Conservation (phyloP, 2,329 filamentous ascomycete genomes). For the Ambrosiella beaveri region DNA sequence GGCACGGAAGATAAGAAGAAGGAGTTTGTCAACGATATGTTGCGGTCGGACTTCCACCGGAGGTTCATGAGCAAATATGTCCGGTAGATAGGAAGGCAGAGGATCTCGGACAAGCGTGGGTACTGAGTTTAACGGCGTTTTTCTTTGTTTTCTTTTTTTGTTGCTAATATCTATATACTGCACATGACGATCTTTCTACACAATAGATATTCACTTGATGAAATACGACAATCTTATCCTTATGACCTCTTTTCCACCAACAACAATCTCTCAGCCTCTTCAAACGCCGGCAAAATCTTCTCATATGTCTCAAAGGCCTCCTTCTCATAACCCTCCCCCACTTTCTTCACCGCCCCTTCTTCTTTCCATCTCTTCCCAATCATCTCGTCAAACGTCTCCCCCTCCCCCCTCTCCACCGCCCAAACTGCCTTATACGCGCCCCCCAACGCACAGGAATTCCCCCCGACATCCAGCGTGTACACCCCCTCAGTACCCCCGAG, state of each 20-base stretch:
- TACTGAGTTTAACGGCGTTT: slow-evolving; percentile 8
- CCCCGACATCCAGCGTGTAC: slow-evolving; percentile 83
- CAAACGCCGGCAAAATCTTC: slow-evolving; percentile 57
- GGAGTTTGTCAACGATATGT: slow-evolving; percentile 93
- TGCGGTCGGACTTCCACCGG: slow-evolving; percentile 94
- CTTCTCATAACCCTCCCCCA: slow-evolving; percentile 63
- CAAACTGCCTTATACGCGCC: slow-evolving; percentile 94
- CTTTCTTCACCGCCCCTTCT: slow-evolving; percentile 62
- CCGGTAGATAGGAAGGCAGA: slow-evolving; percentile 22
- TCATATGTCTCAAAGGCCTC: slow-evolving; percentile 66
- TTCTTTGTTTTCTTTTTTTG: slow-evolving; percentile 12
- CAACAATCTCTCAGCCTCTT: slow-evolving; percentile 53
- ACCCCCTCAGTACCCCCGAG: slow-evolving; percentile 80
- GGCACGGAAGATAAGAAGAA: slow-evolving; percentile 88
- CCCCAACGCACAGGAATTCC: slow-evolving; percentile 85
- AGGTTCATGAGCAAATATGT: slow-evolving; percentile 74
- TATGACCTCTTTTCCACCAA: slow-evolving; percentile 9
- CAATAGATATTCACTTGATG: not conserved
- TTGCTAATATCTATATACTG: not conserved
- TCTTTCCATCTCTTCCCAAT: slow-evolving; percentile 75
- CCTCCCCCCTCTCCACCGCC: slow-evolving; percentile 53
- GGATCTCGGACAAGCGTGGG: not conserved
- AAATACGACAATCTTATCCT: not conserved
- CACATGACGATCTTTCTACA: not conserved
- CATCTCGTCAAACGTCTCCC: slow-evolving; percentile 74